Conservation (phyloP, 1,139 yeast species). For the Pneumocystis oryctolagi region DNA sequence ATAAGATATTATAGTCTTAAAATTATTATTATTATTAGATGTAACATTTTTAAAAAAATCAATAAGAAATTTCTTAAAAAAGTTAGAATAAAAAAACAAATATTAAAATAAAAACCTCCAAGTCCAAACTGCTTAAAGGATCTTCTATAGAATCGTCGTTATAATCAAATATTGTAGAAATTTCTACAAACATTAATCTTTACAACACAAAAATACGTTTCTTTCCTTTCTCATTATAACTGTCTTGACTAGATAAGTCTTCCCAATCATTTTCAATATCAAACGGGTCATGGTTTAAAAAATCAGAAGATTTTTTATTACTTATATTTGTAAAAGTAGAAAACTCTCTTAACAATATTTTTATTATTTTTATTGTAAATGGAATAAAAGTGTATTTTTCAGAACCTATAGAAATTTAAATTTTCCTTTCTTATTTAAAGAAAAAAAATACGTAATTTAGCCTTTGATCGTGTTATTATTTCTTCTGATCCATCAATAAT, state of each 20-base stretch:
- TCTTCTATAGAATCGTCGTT: neutral
- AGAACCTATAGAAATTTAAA: slow-evolving; percentile 2
- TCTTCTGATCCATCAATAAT: slow-evolving; percentile 8
- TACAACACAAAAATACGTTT: neutral
- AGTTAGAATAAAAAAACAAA: neutral
- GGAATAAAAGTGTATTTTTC: slow-evolving; percentile 9
- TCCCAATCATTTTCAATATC: slow-evolving; percentile 9
- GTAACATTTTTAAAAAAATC: neutral
- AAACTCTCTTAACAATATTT: slow-evolving; percentile 8
- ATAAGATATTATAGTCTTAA: neutral
- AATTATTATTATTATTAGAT: neutral
- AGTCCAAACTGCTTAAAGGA: neutral
- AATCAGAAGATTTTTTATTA: slow-evolving; percentile 3
- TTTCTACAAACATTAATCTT: neutral
- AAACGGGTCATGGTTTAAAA: neutral
- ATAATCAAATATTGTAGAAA: neutral
- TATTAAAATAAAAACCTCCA: neutral
- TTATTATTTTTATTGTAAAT: slow-evolving; percentile 8
- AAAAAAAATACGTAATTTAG: slow-evolving; percentile 4
- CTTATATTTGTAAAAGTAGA: slow-evolving; percentile 1
- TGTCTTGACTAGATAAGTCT: neutral
- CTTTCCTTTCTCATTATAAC: neutral
- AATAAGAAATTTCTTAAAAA: neutral
- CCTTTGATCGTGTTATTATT: slow-evolving; percentile 13
- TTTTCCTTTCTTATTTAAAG: neutral